These are phyloP conservation scores for Tuber indicum DNA, from an alignment of 495 filamentous ascomycete genomes.

Conservation along the genomic window DNA sequence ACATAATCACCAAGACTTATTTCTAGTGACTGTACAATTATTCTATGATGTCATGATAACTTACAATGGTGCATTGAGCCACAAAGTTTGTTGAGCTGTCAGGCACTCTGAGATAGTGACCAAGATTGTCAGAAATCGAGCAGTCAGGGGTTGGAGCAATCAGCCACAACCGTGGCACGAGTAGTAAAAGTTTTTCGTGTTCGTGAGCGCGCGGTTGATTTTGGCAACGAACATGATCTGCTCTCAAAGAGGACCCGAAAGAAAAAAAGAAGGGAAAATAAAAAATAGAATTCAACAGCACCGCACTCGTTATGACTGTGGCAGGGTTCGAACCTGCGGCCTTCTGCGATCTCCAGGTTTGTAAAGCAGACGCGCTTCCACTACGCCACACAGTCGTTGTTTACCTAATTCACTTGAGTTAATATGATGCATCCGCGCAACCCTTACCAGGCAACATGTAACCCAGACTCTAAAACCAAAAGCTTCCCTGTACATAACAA, in stretches of 20 bases:
- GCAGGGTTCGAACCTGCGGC: constrained; percentile 40
- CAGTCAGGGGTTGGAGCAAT: no score
- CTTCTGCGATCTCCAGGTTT: constrained; percentile 22
- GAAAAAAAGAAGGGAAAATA: neutral
- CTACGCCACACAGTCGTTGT: constrained; percentile 37
- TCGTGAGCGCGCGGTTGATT: no score
- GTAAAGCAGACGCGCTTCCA: constrained; percentile 40
- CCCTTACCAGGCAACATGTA: neutral
- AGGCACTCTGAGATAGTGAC: no score
- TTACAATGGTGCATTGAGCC: no score
- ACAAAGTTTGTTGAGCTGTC: no score
- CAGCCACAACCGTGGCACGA: no score
- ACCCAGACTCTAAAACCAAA: neutral
- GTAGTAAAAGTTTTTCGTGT: no score
- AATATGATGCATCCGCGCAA: neutral
- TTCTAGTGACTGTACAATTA: no score
- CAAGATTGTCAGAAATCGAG: no score
- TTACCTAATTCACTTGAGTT: neutral
- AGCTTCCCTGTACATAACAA: neutral
- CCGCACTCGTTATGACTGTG: constrained; percentile 18
- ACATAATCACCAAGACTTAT: no score
- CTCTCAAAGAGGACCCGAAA: no score
- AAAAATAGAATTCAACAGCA: neutral
- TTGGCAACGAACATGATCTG: neutral
- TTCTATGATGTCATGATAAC: no score